A percentile compares a stretch with the other conserved stretches of the same genome.
These are phyloP conservation scores for Quercus engelmannii DNA, from an alignment of 306 rosid species.

Conservation along the genomic window DNA sequence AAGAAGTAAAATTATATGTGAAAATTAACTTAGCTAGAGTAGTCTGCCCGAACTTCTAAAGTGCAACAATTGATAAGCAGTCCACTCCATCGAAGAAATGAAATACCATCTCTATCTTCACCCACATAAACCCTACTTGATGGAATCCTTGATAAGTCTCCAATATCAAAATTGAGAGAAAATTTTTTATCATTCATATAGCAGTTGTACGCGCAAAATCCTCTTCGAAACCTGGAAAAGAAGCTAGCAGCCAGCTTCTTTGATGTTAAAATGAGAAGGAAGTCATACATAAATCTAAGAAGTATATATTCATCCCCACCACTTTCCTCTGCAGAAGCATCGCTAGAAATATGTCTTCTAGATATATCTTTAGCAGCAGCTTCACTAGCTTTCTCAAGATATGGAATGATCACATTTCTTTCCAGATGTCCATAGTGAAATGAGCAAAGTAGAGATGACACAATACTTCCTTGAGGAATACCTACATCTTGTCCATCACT, in stretches of 20 bases:
- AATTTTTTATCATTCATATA: constrained; percentile 70
- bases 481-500: constrained; percentile 44
- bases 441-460: constrained; percentile 84
- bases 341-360: background rate
- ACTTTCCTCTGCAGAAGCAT: constrained; percentile 19
- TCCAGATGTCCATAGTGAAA: constrained; percentile 77
- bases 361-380: constrained; percentile 10
- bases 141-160: constrained; percentile 24
- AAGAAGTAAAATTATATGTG: background rate
- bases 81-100: constrained; percentile 86
- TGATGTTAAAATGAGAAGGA: constrained; percentile 80
- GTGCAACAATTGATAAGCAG: constrained; percentile 76
- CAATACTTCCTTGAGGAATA: constrained; percentile 90
- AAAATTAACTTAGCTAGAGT: constrained; percentile 52
- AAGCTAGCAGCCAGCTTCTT: constrained; percentile 62
- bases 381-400: constrained; percentile 45
- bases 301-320: constrained; percentile 17
- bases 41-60: constrained; percentile 86
- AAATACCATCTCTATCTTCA: constrained; percentile 36
- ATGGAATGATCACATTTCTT: constrained; percentile 63
- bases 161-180: constrained; percentile 62
- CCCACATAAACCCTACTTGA: constrained; percentile 48
- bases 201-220: constrained; percentile 81
- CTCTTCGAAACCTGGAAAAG: constrained; percentile 67
- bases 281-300: constrained; percentile 69